Conservation (phyloP, 805 yeast species). For the Yamadazyma philogaea region DNA sequence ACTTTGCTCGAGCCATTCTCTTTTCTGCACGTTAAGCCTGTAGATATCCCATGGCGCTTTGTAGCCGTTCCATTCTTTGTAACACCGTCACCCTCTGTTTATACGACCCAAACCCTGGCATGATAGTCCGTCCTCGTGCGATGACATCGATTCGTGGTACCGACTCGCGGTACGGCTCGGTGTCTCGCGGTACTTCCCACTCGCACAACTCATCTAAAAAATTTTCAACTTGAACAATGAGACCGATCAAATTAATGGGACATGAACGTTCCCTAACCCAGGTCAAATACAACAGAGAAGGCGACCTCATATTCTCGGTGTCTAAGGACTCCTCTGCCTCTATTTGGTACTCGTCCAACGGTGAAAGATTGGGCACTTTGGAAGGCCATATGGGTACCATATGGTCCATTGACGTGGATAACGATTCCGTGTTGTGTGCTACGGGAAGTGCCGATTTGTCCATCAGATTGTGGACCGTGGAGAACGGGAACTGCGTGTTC, state of each 20-base stretch:
- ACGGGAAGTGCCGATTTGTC: constrained; percentile 92
- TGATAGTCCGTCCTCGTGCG: not conserved
- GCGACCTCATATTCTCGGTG: constrained; percentile 87
- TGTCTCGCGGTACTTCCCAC: not conserved
- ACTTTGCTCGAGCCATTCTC: too few species aligned
- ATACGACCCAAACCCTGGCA: too few species aligned
- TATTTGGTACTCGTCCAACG: constrained; percentile 92
- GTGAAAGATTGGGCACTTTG: constrained; percentile 94
- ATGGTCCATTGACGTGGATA: constrained; percentile 88
- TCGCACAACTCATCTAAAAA: constrained; percentile 7
- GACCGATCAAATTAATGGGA: constrained; percentile 71
- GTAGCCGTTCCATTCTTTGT: too few species aligned
- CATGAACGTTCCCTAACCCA: constrained; percentile 98
- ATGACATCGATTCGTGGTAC: not conserved
- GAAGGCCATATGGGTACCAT: constrained; percentile 85
- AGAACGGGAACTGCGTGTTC: constrained; percentile 70
- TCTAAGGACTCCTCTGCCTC: constrained; percentile 89
- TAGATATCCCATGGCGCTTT: too few species aligned
- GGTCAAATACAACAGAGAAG: constrained; percentile 92
- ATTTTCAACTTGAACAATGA: constrained; percentile 26
- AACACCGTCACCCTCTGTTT: too few species aligned
- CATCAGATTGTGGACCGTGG: constrained; percentile 79
- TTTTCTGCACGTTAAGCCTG: too few species aligned
- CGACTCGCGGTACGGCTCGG: not conserved
- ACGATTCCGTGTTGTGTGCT: constrained; percentile 60